These are phyloP conservation scores for Heteromeles arbutifolia DNA, from an alignment of 306 rosid genomes.

Conservation along the genomic window DNA sequence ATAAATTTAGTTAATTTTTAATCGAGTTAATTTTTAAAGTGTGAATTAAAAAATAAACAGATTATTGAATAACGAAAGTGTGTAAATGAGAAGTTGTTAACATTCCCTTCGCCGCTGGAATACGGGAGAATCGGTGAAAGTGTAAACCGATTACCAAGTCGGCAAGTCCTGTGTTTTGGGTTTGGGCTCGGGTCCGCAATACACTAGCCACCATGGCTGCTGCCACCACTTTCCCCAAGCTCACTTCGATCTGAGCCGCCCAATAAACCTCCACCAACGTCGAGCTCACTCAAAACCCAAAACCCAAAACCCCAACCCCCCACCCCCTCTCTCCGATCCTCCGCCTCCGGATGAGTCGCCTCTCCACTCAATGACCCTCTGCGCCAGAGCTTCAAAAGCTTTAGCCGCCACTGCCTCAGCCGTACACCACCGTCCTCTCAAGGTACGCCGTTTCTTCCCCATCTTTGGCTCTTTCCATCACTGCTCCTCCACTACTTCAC, in stretches of 20 bases:
- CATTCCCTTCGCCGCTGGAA: no score
- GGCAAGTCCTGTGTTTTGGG: neutral
- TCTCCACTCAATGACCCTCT: conserved; percentile 65
- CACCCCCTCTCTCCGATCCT: neutral
- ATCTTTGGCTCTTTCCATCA: conserved; percentile 24
- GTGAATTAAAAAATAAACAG: no score
- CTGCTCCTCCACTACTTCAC: conserved; percentile 11
- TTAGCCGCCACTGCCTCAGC: conserved; percentile 16
- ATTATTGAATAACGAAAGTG: no score
- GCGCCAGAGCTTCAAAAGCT: conserved; percentile 52
- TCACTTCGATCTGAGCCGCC: neutral
- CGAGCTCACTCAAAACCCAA: neutral
- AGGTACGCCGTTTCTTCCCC: conserved; percentile 39
- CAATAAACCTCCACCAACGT: neutral
- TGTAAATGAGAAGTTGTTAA: no score
- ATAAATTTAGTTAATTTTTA: no score
- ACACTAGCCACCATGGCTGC: neutral
- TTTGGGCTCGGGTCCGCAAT: neutral
- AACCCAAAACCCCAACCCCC: neutral
- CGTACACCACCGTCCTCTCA: conserved; percentile 14
- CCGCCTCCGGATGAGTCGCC: neutral
- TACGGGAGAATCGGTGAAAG: neutral
- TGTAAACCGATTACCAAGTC: neutral
- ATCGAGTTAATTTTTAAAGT: no score
- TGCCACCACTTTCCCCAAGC: neutral